Percentiles rank a stretch among this genome's conserved stretches.
phyloP scores from a whole-genome alignment of 2,329 filamentous ascomycete species.

The Calonectria hongkongensis region DNA sequence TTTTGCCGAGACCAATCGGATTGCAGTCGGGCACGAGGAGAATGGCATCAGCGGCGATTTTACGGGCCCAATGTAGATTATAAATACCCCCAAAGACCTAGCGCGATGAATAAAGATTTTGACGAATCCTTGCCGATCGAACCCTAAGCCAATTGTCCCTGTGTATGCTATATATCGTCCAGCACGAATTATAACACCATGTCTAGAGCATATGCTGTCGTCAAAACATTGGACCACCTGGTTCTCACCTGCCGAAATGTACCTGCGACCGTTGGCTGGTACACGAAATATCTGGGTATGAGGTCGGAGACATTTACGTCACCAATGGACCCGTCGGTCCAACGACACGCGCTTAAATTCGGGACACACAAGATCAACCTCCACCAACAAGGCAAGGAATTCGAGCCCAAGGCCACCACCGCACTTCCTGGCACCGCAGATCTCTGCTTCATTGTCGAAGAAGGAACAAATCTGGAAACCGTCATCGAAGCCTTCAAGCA shows the following conservation, averaged over 20 bases:
- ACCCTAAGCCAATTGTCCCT: not conserved
- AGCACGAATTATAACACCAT: not conserved
- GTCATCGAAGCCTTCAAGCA: slow-evolving; percentile 65
- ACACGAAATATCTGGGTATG: slow-evolving; percentile 75
- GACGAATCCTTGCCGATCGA: not conserved
- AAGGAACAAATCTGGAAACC: slow-evolving; percentile 64
- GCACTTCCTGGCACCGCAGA: slow-evolving; percentile 75
- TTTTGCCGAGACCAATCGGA: slow-evolving; percentile 25
- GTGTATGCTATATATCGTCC: not conserved
- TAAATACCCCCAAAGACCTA: not conserved
- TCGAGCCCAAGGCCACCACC: slow-evolving; percentile 74
- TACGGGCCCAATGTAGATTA: not conserved
- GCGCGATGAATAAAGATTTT: not conserved
- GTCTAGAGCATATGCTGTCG: slow-evolving; percentile 40
- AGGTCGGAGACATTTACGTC: slow-evolving; percentile 65
- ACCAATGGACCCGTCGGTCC: slow-evolving; percentile 56
- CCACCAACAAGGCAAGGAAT: slow-evolving; percentile 74
- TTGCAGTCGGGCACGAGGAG: not conserved
- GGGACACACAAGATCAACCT: slow-evolving; percentile 78
- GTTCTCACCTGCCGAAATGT: slow-evolving; percentile 75
- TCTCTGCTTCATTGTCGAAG: slow-evolving; percentile 75
- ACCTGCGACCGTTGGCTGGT: slow-evolving; percentile 71
- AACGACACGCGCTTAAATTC: slow-evolving; percentile 73
- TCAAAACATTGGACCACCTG: slow-evolving; percentile 74
- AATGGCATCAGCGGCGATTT: slow-evolving; percentile 10